Evolutionary conservation across 345 rosid genomes (phyloP).

Genomic region (Salix purpurea): DNA sequence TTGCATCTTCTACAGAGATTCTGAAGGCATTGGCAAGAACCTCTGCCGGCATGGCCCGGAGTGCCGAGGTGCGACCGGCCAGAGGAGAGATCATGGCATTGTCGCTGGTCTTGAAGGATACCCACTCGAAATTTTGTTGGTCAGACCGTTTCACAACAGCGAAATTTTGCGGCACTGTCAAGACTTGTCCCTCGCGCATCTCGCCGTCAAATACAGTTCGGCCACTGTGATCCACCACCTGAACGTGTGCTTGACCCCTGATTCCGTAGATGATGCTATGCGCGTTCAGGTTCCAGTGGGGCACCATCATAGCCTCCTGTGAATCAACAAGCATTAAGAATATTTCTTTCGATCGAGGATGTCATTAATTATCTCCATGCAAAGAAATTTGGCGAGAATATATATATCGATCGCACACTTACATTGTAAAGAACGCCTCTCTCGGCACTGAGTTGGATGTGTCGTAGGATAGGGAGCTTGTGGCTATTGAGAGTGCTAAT

Average conservation of each 20-base stretch:
- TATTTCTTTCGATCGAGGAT: neutral
- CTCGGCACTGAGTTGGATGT: slow-evolving; percentile 55
- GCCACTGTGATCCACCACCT: slow-evolving; percentile 59
- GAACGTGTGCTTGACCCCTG: slow-evolving; percentile 47
- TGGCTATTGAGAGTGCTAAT: slow-evolving; percentile 47
- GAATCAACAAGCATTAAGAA: neutral
- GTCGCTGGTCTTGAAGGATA: slow-evolving; percentile 62
- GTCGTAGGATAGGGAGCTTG: slow-evolving; percentile 56
- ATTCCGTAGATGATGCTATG: slow-evolving; percentile 57
- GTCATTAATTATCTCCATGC: neutral
- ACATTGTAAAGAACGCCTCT: slow-evolving; percentile 41
- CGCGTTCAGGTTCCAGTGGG: slow-evolving; percentile 64
- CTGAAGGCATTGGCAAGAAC: slow-evolving; percentile 48
- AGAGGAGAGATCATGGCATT: slow-evolving; percentile 41
- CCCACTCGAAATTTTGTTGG: slow-evolving; percentile 53
- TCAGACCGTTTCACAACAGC: slow-evolving; percentile 48
- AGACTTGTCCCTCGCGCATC: slow-evolving; percentile 48
- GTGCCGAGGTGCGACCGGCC: slow-evolving; percentile 48
- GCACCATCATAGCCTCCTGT: slow-evolving; percentile 58
- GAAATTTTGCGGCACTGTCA: slow-evolving; percentile 64
- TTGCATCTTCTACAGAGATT: slow-evolving; percentile 53
- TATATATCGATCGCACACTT: neutral
- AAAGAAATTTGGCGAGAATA: neutral
- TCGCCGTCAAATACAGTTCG: slow-evolving; percentile 45
- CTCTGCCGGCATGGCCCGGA: slow-evolving; percentile 51